Percentiles rank a stretch among this genome's conserved stretches.
These are phyloP conservation scores for Globisporangium iwayamae DNA, from an alignment of 352 stramenopile species.

Conservation along the genomic window DNA sequence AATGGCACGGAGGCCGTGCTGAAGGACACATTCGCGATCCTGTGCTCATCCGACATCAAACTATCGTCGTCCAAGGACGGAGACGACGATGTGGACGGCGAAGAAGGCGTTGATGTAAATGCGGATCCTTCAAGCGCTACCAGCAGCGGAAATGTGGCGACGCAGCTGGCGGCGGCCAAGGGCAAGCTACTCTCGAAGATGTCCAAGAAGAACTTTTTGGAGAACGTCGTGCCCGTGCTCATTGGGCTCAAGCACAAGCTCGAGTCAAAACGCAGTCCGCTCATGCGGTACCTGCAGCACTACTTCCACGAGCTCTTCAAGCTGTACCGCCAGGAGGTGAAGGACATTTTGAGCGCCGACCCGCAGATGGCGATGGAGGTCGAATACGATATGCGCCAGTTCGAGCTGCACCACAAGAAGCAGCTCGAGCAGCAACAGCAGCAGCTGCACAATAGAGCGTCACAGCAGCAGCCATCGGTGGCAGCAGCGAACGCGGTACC, in stretches of 20 bases:
- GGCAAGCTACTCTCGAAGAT: constrained; percentile 93
- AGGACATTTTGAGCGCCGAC: constrained; percentile 91
- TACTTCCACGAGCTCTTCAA: constrained; percentile 95
- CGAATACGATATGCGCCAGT: constrained; percentile 92
- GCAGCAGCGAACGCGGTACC: neutral
- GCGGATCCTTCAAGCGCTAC: constrained; percentile 20
- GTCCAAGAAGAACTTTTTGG: constrained; percentile 96
- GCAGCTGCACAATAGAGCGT: constrained; percentile 17
- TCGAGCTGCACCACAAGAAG: constrained; percentile 61
- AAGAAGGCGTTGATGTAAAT: constrained; percentile 72
- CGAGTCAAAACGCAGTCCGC: constrained; percentile 90
- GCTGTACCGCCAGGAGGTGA: constrained; percentile 91
- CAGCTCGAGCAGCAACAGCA: constrained; percentile 35
- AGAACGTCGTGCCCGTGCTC: constrained; percentile 96
- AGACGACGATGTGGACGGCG: constrained; percentile 54
- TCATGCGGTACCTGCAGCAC: constrained; percentile 92
- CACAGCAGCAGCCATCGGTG: neutral
- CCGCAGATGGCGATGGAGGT: constrained; percentile 94
- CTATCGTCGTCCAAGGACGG: constrained; percentile 52
- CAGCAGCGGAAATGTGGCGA: constrained; percentile 37
- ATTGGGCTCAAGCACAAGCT: constrained; percentile 95
- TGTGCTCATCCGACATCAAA: constrained; percentile 87
- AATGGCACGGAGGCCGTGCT: constrained; percentile 86
- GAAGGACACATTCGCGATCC: constrained; percentile 85
- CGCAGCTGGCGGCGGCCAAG: constrained; percentile 87